A percentile compares a stretch with the other conserved stretches of the same genome.
Evolutionary conservation across 2,329 filamentous ascomycete species (phyloP).

Genomic region (Monascus ruber): DNA sequence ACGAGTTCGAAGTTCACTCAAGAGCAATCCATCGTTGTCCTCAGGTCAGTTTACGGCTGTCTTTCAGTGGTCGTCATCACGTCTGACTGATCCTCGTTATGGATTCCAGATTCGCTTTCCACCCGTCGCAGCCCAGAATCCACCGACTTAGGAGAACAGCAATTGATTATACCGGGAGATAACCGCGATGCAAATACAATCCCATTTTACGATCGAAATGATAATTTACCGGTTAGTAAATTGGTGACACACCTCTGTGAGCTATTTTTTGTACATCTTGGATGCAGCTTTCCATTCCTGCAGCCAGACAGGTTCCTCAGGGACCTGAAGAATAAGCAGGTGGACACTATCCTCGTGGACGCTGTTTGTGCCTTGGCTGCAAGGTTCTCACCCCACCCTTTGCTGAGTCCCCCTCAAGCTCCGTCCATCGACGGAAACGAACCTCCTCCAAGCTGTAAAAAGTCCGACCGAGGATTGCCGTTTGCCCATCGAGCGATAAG

Average conservation of each 20-base stretch:
- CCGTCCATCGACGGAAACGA: conserved; percentile 36
- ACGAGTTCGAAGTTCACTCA: conserved; percentile 46
- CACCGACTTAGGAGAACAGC: conserved; percentile 9
- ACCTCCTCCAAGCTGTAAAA: conserved; percentile 18
- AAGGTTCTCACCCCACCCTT: conserved; percentile 57
- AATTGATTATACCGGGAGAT: conserved; percentile 11
- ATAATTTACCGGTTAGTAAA: conserved; percentile 57
- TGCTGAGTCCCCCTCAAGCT: conserved; percentile 41
- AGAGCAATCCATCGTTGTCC: conserved; percentile 28
- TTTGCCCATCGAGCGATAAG: conserved; percentile 75
- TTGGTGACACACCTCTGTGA: conserved; percentile 67
- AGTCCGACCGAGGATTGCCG: conserved; percentile 60
- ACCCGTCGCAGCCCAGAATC: conserved; percentile 24
- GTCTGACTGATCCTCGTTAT: too few relatives aligned
- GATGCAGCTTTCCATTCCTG: conserved; percentile 77
- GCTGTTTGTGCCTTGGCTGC: conserved; percentile 73
- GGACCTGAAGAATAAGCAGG: conserved; percentile 67
- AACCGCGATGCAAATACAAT: conserved; percentile 31
- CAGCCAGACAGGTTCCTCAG: conserved; percentile 59
- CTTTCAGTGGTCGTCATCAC: background rate
- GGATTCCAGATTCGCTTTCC: conserved; percentile 21
- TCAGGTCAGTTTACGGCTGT: conserved; percentile 19
- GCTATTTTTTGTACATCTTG: conserved; percentile 69
- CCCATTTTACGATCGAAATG: conserved; percentile 66
- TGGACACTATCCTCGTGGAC: conserved; percentile 77